A percentile compares a stretch with the other conserved stretches of the same genome.
phyloP scores from a whole-genome alignment of 306 rosid species.

The Lathyrus aphaca region DNA sequence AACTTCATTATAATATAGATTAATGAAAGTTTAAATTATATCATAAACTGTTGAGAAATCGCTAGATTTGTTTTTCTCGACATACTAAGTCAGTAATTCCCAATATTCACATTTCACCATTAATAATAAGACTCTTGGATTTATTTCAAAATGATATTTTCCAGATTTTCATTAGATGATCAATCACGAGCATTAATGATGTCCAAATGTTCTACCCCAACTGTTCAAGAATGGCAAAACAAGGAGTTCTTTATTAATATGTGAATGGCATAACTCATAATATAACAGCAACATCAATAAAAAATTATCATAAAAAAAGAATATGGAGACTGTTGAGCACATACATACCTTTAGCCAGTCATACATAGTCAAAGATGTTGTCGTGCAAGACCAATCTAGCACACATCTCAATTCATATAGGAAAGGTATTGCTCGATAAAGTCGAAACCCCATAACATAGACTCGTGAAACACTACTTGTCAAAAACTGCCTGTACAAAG shows the following conservation, averaged over 20 bases:
- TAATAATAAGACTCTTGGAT: not conserved
- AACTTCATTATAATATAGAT: not conserved
- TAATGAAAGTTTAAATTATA: not conserved
- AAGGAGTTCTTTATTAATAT: slow-evolving; percentile 19
- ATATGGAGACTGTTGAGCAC: slow-evolving; percentile 36
- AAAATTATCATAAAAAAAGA: slow-evolving; percentile 18
- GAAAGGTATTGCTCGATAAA: slow-evolving; percentile 89
- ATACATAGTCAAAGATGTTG: slow-evolving; percentile 91
- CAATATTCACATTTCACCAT: not conserved
- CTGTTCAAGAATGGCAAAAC: slow-evolving; percentile 14
- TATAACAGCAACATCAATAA: slow-evolving; percentile 8
- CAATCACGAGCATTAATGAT: slow-evolving; percentile 1
- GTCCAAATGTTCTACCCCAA: slow-evolving; percentile 27
- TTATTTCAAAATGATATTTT: slow-evolving; percentile 19
- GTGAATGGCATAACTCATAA: slow-evolving; percentile 20
- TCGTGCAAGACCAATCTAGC: slow-evolving; percentile 95
- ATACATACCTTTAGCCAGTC: slow-evolving; percentile 85
- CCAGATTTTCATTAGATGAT: slow-evolving; percentile 12
- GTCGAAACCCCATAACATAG: slow-evolving; percentile 73
- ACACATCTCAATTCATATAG: slow-evolving; percentile 92
- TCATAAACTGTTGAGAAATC: slow-evolving; percentile 13
- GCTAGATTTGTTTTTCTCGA: not conserved
- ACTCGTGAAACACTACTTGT: slow-evolving; percentile 81
- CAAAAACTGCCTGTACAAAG: slow-evolving; percentile 85
- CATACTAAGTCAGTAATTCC: not conserved